These are phyloP conservation scores for Ogataea allantospora DNA, from an alignment of 805 yeast species.

Conservation along the genomic window DNA sequence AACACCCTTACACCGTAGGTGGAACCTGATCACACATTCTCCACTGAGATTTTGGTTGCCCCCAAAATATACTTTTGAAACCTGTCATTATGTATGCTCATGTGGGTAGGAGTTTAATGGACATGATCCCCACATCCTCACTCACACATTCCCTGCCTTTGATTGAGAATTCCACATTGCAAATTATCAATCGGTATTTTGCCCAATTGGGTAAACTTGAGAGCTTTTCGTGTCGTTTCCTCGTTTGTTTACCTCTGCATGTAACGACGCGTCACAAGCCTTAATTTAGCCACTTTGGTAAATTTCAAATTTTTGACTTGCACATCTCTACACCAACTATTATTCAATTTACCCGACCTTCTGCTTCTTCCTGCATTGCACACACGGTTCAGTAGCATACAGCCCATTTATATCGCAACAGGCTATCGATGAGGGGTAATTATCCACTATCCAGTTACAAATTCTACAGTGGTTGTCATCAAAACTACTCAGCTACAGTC, in stretches of 20 bases:
- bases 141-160: not conserved
- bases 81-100: not conserved
- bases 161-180: not conserved
- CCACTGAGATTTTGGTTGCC: too few relatives aligned
- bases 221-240: conserved; percentile 10
- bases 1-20: too few relatives aligned
- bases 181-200: not conserved
- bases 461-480: too few relatives aligned
- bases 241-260: conserved; percentile 12
- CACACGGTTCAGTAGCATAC: too few relatives aligned
- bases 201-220: conserved; percentile 4
- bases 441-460: too few relatives aligned
- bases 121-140: not conserved
- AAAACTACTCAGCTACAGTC: too few relatives aligned
- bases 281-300: not conserved
- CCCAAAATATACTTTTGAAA: not conserved
- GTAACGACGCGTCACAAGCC: conserved; percentile 9
- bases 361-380: not conserved
- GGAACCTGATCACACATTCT: too few relatives aligned
- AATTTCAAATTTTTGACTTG: not conserved
- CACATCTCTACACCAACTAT: conserved; percentile 1
- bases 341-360: conserved; percentile 1
- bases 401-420: not conserved
- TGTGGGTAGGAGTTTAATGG: too few relatives aligned
- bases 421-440: conserved; percentile 3